Base-by-base conservation (phyloP, 2,329 filamentous ascomycete species). In the Pseudophaeomoniella oleicola region DNA sequence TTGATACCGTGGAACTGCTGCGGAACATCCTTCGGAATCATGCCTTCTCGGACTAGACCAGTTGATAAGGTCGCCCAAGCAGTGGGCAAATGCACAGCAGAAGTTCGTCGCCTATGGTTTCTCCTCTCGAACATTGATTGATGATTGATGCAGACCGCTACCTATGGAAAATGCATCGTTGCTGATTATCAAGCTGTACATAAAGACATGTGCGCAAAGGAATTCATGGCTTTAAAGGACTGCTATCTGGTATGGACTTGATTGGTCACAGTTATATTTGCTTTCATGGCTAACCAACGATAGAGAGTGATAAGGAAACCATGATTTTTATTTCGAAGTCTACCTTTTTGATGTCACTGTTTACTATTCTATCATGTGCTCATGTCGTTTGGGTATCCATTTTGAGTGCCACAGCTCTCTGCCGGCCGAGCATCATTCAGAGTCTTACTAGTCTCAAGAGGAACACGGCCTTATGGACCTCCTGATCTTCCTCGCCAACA, bases 161-260 rank as follows among this genome's bases (percentile, higher is more conserved):
- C 73, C 10, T 98, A 96, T 52, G 90, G 88, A 46, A 87, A 86
- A 66, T 98, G 90, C 55, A 78, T 98, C 44, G 72, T 88, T 35
- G 74, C 75, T 29, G 88, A 96, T 53, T 96, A 93, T 60, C 88
- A 88, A 53, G 75, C 85, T 3, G 75, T 94, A 3, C 73, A 86
- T 48, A 93, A 93, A 54, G 84, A 94, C 53, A 90, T 90, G 66
- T 98, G 90, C 52, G 68, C 70, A 3, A 75, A 75, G 39, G 86
- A 94, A 52, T 96, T 98, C 48, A 65, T 90, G 58, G 75, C 64
- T 45, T 57, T 96, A 34, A 94, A 93, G 56, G 69, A 93, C 46
- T 96, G 88, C 54, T 93, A 85, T 53, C 51, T 92, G 51, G 87
- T 94, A 66, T 50, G 71, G n/a, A n/a, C n/a, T n/a, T n/a, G n/a